phyloP scores from a whole-genome alignment of 1,139 yeast genomes.

The Pichia sp. region DNA sequence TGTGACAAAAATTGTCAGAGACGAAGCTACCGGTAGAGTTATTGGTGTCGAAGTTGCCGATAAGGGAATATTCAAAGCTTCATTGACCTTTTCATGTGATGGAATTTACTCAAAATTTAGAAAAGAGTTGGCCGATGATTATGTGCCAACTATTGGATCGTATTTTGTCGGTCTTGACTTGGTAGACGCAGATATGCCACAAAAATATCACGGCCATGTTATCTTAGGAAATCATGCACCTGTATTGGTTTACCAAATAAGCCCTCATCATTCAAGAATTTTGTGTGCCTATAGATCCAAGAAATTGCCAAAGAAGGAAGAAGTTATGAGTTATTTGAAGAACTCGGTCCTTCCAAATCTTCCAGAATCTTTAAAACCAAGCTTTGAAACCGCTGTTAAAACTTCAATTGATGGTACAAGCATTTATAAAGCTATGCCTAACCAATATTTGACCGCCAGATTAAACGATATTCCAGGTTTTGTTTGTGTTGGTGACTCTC shows the following conservation, averaged over 20 bases:
- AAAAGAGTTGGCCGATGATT: slow-evolving; percentile 48
- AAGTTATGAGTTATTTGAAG: slow-evolving; percentile 52
- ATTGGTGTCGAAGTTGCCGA: slow-evolving; percentile 55
- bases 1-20: slow-evolving; percentile 48
- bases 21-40: slow-evolving; percentile 43
- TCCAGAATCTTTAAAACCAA: slow-evolving; percentile 57
- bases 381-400: slow-evolving; percentile 51
- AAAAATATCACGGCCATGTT: slow-evolving; percentile 79
- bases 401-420: slow-evolving; percentile 25
- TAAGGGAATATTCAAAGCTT: slow-evolving; percentile 39
- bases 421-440: slow-evolving; percentile 84
- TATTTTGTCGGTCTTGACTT: slow-evolving; percentile 83
- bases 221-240: slow-evolving; percentile 85
- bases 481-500: slow-evolving; percentile 82
- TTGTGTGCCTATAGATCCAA: slow-evolving; percentile 78
- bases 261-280: slow-evolving; percentile 76
- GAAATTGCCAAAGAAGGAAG: slow-evolving; percentile 60
- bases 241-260: slow-evolving; percentile 77
- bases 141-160: slow-evolving; percentile 61
- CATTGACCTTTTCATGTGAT: slow-evolving; percentile 75
- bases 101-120: slow-evolving; percentile 94
- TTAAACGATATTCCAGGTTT: slow-evolving; percentile 64
- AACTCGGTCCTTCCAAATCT: slow-evolving; percentile 56
- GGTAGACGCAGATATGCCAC: slow-evolving; percentile 63
- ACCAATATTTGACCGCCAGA: slow-evolving; percentile 79